Evolutionary conservation across 176 grass and related monocot species (phyloP), one percentile per base, ranked within the genome.

Genomic region (Musa troglodytarum): DNA sequence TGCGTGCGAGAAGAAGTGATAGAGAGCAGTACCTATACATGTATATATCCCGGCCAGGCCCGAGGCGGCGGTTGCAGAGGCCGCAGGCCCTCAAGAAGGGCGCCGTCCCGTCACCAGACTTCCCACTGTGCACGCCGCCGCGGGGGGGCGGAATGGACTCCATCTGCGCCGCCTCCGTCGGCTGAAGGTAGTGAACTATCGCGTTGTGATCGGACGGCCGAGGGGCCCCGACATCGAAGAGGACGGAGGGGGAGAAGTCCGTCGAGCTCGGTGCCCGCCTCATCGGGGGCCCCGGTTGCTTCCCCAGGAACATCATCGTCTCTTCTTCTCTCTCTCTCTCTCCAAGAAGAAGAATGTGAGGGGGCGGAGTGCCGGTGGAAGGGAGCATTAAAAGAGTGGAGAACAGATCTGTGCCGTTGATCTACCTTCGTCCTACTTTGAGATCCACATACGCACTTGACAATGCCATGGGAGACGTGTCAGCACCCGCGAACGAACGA

Each of bases 41-140:
- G 82, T 91, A 98, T 74, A 85, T 90, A 80, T 98, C 95, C 9
- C 81, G 80, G 69, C 95, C 95, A 10, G 95, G 95, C n/a, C 88
- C 95, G 49, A 98, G 82, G 49, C 81, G 82, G 75, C 95, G 95
- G 2, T 78, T 78, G 82, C 95, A 98, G 86, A 98, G 86, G 14
- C 95, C 90, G 69, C 95, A 98, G 75, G 86, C 68, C 43, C 82
- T 87, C 84, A 98, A 86, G 83, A 94, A 98, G 1, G 95, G 72
- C 7, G 86, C 82, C n/a, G 90, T 82, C 73, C 88, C 88, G 76
- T 88, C 82, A 23, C 63, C 73, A 0, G 92, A 92, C 85, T 80
- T 88, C 16, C 82, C 74, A 2, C 78, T 55, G 20, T 78, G 43
- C 1, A 50, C 61, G 2, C 34, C 34, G 34, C 63, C 72, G 10